Percentiles rank a stretch among this genome's conserved stretches.
Evolutionary conservation across 495 filamentous ascomycete genomes (phyloP).

Genomic region (Usnea hakonensis): DNA sequence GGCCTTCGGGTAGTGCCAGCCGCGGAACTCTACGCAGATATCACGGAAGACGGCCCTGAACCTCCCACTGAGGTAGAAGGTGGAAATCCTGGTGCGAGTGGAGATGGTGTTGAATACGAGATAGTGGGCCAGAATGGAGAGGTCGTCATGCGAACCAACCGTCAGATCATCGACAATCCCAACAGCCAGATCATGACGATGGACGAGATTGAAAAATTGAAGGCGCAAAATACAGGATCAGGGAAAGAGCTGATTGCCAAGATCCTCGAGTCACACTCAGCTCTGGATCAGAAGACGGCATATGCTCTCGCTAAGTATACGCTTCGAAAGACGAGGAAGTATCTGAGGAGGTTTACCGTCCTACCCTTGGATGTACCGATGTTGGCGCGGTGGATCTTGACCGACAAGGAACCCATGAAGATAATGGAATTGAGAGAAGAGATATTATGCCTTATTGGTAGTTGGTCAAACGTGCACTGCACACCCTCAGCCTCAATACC

Average conservation of each 20-base stretch:
- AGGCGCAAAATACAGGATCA: constrained; percentile 64
- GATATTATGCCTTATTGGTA: constrained; percentile 62
- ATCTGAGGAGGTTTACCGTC: constrained; percentile 75
- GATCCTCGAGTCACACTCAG: constrained; percentile 74
- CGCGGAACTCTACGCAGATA: constrained; percentile 74
- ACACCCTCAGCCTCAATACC: background rate
- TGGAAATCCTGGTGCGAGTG: constrained; percentile 32
- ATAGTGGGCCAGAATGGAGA: constrained; percentile 46
- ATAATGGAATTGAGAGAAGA: constrained; percentile 90
- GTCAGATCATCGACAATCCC: constrained; percentile 69
- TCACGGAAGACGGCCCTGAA: constrained; percentile 46
- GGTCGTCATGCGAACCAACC: constrained; percentile 68
- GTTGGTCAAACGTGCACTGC: constrained; percentile 58
- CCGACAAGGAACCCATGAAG: constrained; percentile 66
- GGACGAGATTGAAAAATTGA: constrained; percentile 86
- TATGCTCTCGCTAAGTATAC: constrained; percentile 95
- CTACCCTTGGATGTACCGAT: constrained; percentile 71
- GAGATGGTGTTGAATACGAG: constrained; percentile 43
- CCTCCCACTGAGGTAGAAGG: constrained; percentile 44
- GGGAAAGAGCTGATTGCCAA: constrained; percentile 85
- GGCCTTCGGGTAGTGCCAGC: constrained; percentile 72
- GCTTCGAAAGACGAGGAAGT: constrained; percentile 87
- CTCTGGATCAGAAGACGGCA: constrained; percentile 84
- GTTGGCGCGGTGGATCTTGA: constrained; percentile 63
- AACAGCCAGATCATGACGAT: constrained; percentile 73